Conservation (phyloP, 371 early-diverging fungal genomes). For the Apophysomyces elegans region DNA sequence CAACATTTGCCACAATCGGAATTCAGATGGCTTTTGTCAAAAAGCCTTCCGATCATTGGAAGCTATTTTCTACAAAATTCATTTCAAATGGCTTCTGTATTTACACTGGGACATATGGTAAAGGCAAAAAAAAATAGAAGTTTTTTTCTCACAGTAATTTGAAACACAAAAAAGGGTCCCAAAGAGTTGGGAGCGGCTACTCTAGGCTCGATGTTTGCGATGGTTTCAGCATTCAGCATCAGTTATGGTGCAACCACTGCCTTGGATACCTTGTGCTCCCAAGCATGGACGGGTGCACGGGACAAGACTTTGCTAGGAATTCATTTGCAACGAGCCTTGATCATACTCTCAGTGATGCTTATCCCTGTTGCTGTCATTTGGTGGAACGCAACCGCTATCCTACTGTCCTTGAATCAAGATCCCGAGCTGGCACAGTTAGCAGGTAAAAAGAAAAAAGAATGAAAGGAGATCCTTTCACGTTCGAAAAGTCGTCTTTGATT, state of each 20-base stretch:
- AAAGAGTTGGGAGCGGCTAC: conserved; percentile 81
- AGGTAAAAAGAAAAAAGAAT: conserved; percentile 26
- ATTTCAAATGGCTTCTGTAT: conserved; percentile 63
- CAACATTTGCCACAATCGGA: conserved; percentile 18
- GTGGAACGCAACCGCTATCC: conserved; percentile 67
- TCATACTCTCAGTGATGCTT: conserved; percentile 67
- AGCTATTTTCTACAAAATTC: conserved; percentile 71
- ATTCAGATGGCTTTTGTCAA: conserved; percentile 47
- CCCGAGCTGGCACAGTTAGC: conserved; percentile 43
- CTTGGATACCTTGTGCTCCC: conserved; percentile 89
- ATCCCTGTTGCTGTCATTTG: conserved; percentile 78
- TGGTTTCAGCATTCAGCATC: conserved; percentile 83
- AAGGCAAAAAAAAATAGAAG: background rate
- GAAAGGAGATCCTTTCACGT: background rate
- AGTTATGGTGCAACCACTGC: conserved; percentile 82
- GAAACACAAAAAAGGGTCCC: conserved; percentile 40
- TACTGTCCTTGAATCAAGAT: conserved; percentile 53
- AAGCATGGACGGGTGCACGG: conserved; percentile 77
- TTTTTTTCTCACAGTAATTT: background rate
- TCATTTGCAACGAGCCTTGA: conserved; percentile 83
- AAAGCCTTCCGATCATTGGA: conserved; percentile 63
- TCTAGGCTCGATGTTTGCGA: conserved; percentile 80
- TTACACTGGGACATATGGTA: conserved; percentile 71
- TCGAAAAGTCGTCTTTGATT: too few relatives aligned
- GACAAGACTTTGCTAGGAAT: conserved; percentile 78